phyloP scores from a whole-genome alignment of 345 rosid genomes.

The Dimocarpus longan region DNA sequence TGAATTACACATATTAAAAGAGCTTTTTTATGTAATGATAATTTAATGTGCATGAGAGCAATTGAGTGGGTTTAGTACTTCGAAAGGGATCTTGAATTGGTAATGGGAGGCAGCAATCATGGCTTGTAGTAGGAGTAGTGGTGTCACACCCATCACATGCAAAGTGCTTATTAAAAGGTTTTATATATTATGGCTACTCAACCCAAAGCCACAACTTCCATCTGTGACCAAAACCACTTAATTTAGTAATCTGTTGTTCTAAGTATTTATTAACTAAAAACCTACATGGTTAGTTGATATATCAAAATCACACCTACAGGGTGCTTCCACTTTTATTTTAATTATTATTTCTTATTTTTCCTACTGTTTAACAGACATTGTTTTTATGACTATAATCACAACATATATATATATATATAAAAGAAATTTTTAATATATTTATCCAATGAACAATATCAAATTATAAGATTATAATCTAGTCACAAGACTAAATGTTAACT shows the following conservation, averaged over 20 bases:
- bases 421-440: no score
- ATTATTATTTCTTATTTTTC: neutral
- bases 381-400: no score
- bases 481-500: no score
- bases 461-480: no score
- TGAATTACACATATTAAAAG: neutral
- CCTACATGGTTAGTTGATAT: neutral
- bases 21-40: constrained; percentile 12
- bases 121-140: constrained; percentile 13
- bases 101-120: constrained; percentile 51
- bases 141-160: constrained; percentile 30
- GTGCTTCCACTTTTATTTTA: neutral
- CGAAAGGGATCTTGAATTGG: constrained; percentile 15
- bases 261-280: neutral
- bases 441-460: no score
- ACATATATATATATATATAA: no score
- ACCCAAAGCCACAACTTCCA: neutral
- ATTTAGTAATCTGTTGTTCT: neutral
- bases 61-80: constrained; percentile 22
- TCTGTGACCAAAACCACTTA: neutral
- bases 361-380: no score
- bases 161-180: constrained; percentile 13
- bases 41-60: constrained; percentile 23
- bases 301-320: neutral
- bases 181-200: neutral